phyloP scores from a whole-genome alignment of 2,329 filamentous ascomycete genomes.

The Nigrospora osmanthi region DNA sequence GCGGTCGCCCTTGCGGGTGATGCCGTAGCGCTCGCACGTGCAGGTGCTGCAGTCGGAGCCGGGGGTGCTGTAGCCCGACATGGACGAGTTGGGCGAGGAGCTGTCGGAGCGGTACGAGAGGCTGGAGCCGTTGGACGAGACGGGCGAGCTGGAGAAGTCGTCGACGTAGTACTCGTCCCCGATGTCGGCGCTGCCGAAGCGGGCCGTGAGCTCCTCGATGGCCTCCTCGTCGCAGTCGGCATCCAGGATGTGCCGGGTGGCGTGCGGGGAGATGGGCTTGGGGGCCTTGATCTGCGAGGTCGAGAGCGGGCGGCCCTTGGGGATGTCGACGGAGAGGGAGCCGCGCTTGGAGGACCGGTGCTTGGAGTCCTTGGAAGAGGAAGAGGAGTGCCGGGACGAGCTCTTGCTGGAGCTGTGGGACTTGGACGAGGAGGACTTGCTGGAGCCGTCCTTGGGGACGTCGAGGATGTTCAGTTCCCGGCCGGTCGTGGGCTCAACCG shows the following conservation, averaged over 20 bases:
- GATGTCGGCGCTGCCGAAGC: constrained; percentile 58
- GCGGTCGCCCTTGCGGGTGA: constrained; percentile 85
- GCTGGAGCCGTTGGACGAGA: constrained; percentile 62
- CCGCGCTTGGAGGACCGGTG: constrained; percentile 39
- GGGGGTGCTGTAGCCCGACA: constrained; percentile 73
- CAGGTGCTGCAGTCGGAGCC: constrained; percentile 71
- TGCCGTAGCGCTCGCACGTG: constrained; percentile 93
- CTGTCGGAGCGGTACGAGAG: constrained; percentile 65
- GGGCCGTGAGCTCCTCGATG: constrained; percentile 71
- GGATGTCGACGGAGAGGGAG: constrained; percentile 57
- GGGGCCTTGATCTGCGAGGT: constrained; percentile 85
- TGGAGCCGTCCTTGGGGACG: constrained; percentile 53
- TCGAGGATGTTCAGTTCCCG: constrained; percentile 97
- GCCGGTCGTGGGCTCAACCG: constrained; percentile 91
- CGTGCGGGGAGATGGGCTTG: constrained; percentile 80
- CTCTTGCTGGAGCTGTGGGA: constrained; percentile 37
- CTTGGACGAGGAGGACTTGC: constrained; percentile 32
- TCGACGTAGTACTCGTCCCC: constrained; percentile 49
- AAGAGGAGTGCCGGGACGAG: constrained; percentile 29
- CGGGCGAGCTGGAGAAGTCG: constrained; percentile 49
- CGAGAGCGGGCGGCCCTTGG: constrained; percentile 83
- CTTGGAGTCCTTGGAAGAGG: constrained; percentile 22
- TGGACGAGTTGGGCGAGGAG: constrained; percentile 64
- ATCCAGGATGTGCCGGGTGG: constrained; percentile 80
- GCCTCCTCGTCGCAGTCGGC: constrained; percentile 62